Percentiles rank a stretch among this genome's conserved stretches.
Conservation (phyloP, 345 rosid genomes). For the Viola odorata region DNA sequence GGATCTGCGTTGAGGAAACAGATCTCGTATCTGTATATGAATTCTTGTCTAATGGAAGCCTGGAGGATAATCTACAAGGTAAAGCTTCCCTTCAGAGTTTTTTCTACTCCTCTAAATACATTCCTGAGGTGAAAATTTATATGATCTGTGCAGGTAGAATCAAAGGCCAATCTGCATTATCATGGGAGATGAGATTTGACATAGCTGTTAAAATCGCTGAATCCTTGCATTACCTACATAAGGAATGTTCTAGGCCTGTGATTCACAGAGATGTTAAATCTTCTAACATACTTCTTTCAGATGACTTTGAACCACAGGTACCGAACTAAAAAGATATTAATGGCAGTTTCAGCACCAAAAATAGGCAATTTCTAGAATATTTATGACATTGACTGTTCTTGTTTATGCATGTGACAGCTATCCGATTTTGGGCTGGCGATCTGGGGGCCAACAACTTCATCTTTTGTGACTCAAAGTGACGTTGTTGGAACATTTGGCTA, state of each 20-base stretch:
- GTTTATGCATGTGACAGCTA: conserved; percentile 37
- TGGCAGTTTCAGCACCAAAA: not conserved
- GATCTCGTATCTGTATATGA: conserved; percentile 68
- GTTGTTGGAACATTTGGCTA: conserved; percentile 95
- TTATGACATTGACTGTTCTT: conserved; percentile 2
- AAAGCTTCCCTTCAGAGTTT: conserved; percentile 12
- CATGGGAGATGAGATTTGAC: conserved; percentile 62
- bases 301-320: conserved; percentile 76
- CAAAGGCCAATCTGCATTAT: conserved; percentile 30
- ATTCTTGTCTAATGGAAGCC: conserved; percentile 63
- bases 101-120: conserved; percentile 1
- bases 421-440: conserved; percentile 91
- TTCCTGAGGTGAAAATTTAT: conserved; percentile 17
- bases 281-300: conserved; percentile 79
- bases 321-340: not conserved
- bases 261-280: conserved; percentile 92
- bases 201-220: conserved; percentile 66
- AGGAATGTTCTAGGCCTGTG: conserved; percentile 57
- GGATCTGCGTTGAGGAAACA: conserved; percentile 49
- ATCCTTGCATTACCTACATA: conserved; percentile 69
- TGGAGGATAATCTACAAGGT: conserved; percentile 76
- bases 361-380: not conserved
- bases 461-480: conserved; percentile 51
- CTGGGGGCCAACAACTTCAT: conserved; percentile 65
- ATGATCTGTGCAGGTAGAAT: conserved; percentile 20